These are phyloP conservation scores for Alternaria brassicicola DNA, from an alignment of 2,329 filamentous ascomycete genomes.

Conservation along the genomic window DNA sequence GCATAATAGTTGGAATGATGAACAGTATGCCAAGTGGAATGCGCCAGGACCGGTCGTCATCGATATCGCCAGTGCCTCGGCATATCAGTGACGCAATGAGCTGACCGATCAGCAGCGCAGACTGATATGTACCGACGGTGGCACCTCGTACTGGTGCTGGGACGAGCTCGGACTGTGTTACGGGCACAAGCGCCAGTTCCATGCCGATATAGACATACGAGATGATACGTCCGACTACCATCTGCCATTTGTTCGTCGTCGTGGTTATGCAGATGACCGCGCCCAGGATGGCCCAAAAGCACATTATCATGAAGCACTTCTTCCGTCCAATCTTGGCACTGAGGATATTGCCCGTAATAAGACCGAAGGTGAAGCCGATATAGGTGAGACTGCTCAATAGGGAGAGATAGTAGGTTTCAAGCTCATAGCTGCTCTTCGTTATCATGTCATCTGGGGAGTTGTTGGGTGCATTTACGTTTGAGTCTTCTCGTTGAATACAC, in stretches of 20 bases:
- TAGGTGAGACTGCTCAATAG: neutral
- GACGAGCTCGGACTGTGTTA: slow-evolving; percentile 23
- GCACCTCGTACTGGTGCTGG: slow-evolving; percentile 16
- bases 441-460: neutral
- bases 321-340: neutral
- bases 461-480: neutral
- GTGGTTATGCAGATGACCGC: slow-evolving; percentile 20
- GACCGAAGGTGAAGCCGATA: neutral
- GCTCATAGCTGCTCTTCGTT: neutral
- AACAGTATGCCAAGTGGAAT: slow-evolving; percentile 13
- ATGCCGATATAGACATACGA: slow-evolving; percentile 24
- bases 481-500: neutral
- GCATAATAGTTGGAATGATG: slow-evolving; percentile 7
- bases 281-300: neutral
- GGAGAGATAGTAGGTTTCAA: neutral
- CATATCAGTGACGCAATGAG: slow-evolving; percentile 7
- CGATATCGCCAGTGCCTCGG: slow-evolving; percentile 4
- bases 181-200: slow-evolving; percentile 24
- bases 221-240: slow-evolving; percentile 20
- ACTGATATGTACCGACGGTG: slow-evolving; percentile 12
- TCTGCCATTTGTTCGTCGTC: slow-evolving; percentile 9
- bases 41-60: slow-evolving; percentile 4
- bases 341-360: neutral
- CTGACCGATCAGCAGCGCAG: slow-evolving; percentile 2
- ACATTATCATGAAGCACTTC: neutral